phyloP scores from a whole-genome alignment of 2,329 filamentous ascomycete species.

The Aurifilum marmelostoma region DNA sequence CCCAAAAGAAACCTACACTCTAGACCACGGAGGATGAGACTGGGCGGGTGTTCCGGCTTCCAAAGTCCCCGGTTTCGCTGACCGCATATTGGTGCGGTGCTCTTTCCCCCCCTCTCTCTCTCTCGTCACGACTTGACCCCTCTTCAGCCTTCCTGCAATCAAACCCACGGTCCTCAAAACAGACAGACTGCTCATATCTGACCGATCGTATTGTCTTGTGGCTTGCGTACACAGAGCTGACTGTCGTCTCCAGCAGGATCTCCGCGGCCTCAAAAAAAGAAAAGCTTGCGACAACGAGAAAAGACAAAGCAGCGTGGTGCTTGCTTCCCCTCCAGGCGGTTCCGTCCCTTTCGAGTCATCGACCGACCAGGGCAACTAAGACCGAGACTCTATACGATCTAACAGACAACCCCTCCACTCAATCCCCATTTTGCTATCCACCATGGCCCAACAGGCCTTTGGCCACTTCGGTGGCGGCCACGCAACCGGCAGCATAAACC shows the following conservation, averaged over 20 bases:
- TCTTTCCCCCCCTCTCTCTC: neutral
- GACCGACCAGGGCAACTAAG: neutral
- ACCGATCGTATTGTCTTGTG: neutral
- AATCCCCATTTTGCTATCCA: constrained; percentile 23
- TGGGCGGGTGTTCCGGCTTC: constrained; percentile 7
- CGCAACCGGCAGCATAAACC: constrained; percentile 68
- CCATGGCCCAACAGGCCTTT: constrained; percentile 62
- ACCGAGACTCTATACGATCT: neutral
- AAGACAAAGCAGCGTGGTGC: constrained; percentile 7
- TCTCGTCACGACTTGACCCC: constrained; percentile 14
- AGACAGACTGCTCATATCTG: neutral
- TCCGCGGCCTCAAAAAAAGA: neutral
- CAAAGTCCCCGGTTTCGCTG: constrained; percentile 18
- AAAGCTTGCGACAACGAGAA: neutral
- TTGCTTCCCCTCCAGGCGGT: neutral
- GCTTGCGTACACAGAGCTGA: neutral
- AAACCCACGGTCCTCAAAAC: neutral
- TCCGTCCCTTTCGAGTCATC: constrained; percentile 21
- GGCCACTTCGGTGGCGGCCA: constrained; percentile 59
- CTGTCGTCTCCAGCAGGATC: constrained; percentile 1
- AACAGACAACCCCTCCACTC: neutral
- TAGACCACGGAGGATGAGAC: neutral
- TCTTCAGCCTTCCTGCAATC: neutral
- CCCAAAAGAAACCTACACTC: neutral
- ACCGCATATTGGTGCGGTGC: constrained; percentile 28